Base-by-base conservation (phyloP, 345 rosid genomes). In the Mallotus nudiflorus region DNA sequence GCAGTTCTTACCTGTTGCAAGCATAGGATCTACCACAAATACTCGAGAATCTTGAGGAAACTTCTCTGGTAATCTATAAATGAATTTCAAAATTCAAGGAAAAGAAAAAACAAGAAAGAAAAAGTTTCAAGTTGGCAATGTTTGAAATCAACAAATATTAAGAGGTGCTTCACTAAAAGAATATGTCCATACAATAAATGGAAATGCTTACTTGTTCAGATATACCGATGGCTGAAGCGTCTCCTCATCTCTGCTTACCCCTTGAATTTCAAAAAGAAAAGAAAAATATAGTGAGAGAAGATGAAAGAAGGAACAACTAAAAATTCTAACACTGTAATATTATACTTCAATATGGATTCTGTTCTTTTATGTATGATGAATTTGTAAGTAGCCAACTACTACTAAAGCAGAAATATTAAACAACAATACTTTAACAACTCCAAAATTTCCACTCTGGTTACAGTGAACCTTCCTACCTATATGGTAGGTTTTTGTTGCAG, bases 11-110 rank as follows among this genome's bases (percentile, higher is more conserved):
- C 99, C 97, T 73, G 97, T 91, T 76, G 96, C 97, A 68, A 90
- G 75, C 90, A 91, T 84, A 48, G 97, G 97, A 76, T 95, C 97
- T 29, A 90, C 93, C 69, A 95, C 87, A 84, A 91, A 86, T 2
- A 95, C 89, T 71, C 83, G 84, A 28, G 92, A 81, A 11, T 82
- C 84, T 61, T 84, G 82, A 2, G 90, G 82, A 68, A 91, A 88
- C 24, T 79, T 85, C 33, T 86, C 88, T 50, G 99, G 99, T 80
- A 94, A 79, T 89, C 97, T 94, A 77, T 44, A 29, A 73, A 61
- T 49, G 75, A 15, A 73, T 45, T 62, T 25, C 44, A 74, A 67
- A 49, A 55, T 70, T 69, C 75, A 12, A 66, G 46, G 31, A 50
- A 20, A 22, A 55, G 42, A 74, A 48, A 5, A 55, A 20, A 4